Evolutionary conservation across 495 filamentous ascomycete genomes (phyloP), one percentile per base, ranked within the genome.

Genomic region (Barbatosphaeria neglecta): DNA sequence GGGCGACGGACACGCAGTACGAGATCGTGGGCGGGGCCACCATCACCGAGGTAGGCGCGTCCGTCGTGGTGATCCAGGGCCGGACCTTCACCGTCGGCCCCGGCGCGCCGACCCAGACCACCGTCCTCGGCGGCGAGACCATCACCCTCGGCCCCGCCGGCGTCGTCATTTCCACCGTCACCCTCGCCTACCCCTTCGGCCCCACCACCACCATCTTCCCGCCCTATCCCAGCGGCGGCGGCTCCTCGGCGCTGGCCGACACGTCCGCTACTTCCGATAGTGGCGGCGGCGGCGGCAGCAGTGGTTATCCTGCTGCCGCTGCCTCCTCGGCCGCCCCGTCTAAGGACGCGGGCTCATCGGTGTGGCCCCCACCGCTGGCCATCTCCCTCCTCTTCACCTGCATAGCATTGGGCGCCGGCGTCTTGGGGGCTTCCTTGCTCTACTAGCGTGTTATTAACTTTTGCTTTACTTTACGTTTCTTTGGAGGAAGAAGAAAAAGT

Each of bases 71-170:
- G 16, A 63, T 76, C 44, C 55, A 64, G 31, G 63, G 65, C 2
- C 62, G 54, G 0, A 72, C 71, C 15, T 58, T 71, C 27, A 69
- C 64, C 0, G 70, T 70, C 53, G 59, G 61, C 7, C 46, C 54
- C 23, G 45, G 50, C 37, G 45, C 49, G 0, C 52, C 56, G 38
- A 57, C 61, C 0, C 53, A 63, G 22, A 68, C 63, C 2, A 64
- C 57, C 2, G 47, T 67, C 9, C 45, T 72, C 19, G 66, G 67
- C 50, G 65, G 64, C 24, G 66, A 73, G 27, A 68, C 60, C 2
- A 43, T 76, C 17, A 59, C 67, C 1, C 60, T 78, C 38, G 73
- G 69, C 1, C 67, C 73, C 11, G 58, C 51, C 0, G 72, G 76
- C 25, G 53, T 78, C 18, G 56, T 58, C 5, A 51, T 78, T 33